Evolutionary conservation across 257 asterid species (phyloP), one percentile per base, ranked within the genome.

Genomic region (Capsicum pubescens): DNA sequence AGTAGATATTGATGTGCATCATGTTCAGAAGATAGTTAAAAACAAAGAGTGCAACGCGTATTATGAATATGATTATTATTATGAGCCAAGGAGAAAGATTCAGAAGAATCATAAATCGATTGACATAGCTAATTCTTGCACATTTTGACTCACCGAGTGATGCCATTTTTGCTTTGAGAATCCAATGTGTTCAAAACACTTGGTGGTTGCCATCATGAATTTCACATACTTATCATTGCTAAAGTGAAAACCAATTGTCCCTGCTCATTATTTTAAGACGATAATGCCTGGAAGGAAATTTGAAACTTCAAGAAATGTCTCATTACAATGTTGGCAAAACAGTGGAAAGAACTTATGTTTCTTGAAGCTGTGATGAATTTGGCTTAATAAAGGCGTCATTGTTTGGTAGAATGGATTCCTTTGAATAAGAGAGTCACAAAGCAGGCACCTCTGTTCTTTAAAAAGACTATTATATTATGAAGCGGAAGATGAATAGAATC

Each of bases 401-500:
- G 98, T 82, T 80, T 95, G 91, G 92, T 95, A 19, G 99, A 94
- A 87, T 94, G 99, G 26, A 82, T 95, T 32, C 99, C 98, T 89
- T 21, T 95, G 89, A 95, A 97, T 26, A 93, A 82, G 50, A 90
- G 90, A 82, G 58, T 91, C 48, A 98, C 96, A 6, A 93, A 92
- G 86, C 97, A 94, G 89, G 98, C 95, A 55, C 99, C 98, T 67
- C 87, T 93, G 54, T 95, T 92, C 88, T 95, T 93, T 90, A 95
- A 94, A 93, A 94, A 95, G 98, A 98, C 97, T 60, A 95, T 95
- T 63, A 97, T 26, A 26, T 26, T 26, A 94, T 80, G 99, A 95
- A 89, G 98, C 96, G 12, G 98, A 94, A 90, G 97, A 94, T 46
- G 98, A 95, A 86, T 95, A 98, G 97, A 95, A 97, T 78, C 97